Evolutionary conservation across 768 basidiomycete genomes (phyloP).

Genomic region (Termitomyces sp.): DNA sequence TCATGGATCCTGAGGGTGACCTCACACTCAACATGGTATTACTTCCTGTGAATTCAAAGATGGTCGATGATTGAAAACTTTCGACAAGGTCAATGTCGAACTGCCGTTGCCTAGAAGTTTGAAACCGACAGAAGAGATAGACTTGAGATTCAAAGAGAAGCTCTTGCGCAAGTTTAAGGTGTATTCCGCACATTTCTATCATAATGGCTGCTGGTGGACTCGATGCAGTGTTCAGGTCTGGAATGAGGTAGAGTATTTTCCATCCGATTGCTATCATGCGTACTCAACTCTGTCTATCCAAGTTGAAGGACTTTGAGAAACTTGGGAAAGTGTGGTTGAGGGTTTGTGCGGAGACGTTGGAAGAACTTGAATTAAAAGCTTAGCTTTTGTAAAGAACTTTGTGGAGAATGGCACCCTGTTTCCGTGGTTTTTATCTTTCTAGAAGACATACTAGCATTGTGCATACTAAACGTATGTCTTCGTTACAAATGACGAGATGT

Average conservation of each 20-base stretch:
- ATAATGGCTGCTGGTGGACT: conserved; percentile 39
- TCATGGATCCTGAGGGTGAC: conserved; percentile 59
- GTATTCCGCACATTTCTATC: conserved; percentile 27
- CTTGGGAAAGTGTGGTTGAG: conserved; percentile 29
- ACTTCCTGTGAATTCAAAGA: not conserved
- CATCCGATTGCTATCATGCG: not conserved
- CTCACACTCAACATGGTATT: conserved; percentile 71
- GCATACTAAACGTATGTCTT: not conserved
- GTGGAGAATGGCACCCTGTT: not conserved
- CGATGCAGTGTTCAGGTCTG: conserved; percentile 42
- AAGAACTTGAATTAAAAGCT: conserved; percentile 16
- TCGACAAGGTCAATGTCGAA: conserved; percentile 32
- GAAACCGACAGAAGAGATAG: conserved; percentile 15
- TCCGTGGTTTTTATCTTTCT: not conserved
- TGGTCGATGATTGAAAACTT: not conserved
- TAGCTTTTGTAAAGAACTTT: not conserved
- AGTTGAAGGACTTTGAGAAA: conserved; percentile 39
- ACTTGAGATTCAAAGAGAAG: conserved; percentile 21
- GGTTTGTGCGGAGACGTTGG: conserved; percentile 27
- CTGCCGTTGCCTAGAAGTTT: conserved; percentile 29
- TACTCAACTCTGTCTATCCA: not conserved
- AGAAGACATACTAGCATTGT: not conserved
- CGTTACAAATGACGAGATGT: conserved; percentile 5
- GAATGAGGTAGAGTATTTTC: conserved; percentile 28
- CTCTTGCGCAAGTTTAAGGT: conserved; percentile 29